A percentile compares a stretch with the other conserved stretches of the same genome.
These are phyloP conservation scores for Erythrobasidium hasegawianum DNA, from an alignment of 1,284 basidiomycete species.

Conservation along the genomic window DNA sequence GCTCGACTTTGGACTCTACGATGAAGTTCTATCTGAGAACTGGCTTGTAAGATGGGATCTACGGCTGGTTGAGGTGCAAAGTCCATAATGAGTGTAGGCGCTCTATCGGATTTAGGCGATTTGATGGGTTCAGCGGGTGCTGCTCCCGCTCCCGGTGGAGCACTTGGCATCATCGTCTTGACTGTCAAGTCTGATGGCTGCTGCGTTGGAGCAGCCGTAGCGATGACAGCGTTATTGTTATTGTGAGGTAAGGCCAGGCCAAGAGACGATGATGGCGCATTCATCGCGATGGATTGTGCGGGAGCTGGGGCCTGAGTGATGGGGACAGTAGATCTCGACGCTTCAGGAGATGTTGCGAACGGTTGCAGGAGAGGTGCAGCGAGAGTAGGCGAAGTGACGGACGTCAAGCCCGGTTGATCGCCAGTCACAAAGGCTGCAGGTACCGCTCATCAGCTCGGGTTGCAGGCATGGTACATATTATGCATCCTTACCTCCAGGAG, in stretches of 20 bases:
- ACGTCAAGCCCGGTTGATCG: not conserved
- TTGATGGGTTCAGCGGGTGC: too few species aligned
- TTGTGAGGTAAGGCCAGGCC: not conserved
- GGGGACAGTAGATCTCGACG: not conserved
- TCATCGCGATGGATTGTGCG: not conserved
- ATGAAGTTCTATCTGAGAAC: conserved; percentile 19
- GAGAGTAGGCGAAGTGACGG: conserved; percentile 7
- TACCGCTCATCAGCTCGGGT: not conserved
- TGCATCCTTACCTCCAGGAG: not conserved
- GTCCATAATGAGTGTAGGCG: conserved; percentile 13
- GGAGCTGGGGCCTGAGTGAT: too few species aligned
- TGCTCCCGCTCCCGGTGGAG: too few species aligned
- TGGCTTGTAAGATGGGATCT: conserved; percentile 27
- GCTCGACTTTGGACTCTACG: not conserved
- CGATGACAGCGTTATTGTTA: not conserved
- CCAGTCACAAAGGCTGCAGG: not conserved
- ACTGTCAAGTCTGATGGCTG: too few species aligned
- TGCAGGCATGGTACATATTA: not conserved
- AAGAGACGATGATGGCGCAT: not conserved
- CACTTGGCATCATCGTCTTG: too few species aligned
- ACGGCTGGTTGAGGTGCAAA: conserved; percentile 32
- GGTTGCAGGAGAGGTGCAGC: not conserved
- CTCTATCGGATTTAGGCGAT: not conserved
- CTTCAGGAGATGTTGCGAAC: too few species aligned
- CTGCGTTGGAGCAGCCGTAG: not conserved